These are phyloP conservation scores for Xerocomellus amylosporus DNA, from an alignment of 768 basidiomycete genomes.

Conservation along the genomic window DNA sequence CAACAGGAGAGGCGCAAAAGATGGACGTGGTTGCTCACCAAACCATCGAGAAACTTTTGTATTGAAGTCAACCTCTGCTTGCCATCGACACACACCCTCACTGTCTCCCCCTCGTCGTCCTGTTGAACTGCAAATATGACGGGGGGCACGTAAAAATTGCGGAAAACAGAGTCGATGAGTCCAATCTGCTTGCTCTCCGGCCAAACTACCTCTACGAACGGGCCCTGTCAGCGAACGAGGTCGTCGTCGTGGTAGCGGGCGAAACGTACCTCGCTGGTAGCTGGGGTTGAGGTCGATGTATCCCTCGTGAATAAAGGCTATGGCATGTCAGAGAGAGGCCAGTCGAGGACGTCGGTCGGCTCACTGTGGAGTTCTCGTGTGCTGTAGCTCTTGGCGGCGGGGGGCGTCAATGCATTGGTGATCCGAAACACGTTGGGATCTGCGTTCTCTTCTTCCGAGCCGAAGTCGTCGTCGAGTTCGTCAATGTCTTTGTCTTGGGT, in stretches of 20 bases:
- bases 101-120: slow-evolving; percentile 40
- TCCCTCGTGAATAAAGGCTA: slow-evolving; percentile 67
- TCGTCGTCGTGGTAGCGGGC: neutral
- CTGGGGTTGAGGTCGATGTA: slow-evolving; percentile 66
- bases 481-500: slow-evolving; percentile 42
- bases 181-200: slow-evolving; percentile 59
- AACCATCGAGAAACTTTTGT: slow-evolving; percentile 47
- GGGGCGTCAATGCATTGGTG: slow-evolving; percentile 39
- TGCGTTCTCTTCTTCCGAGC: slow-evolving; percentile 38
- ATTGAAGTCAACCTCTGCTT: slow-evolving; percentile 52
- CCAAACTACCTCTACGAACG: slow-evolving; percentile 69
- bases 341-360: slow-evolving; percentile 10
- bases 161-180: slow-evolving; percentile 50
- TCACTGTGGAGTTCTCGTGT: slow-evolving; percentile 48
- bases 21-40: slow-evolving; percentile 27
- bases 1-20: neutral
- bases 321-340: neutral
- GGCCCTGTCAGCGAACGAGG: slow-evolving; percentile 1
- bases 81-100: slow-evolving; percentile 50
- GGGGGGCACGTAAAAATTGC: slow-evolving; percentile 54
- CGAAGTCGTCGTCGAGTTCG: slow-evolving; percentile 46
- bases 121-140: slow-evolving; percentile 45
- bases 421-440: slow-evolving; percentile 45
- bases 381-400: slow-evolving; percentile 40
- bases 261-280: slow-evolving; percentile 63